Base-by-base conservation (phyloP, 176 grass and related monocot genomes). In the Hsuehochloa calcarea region DNA sequence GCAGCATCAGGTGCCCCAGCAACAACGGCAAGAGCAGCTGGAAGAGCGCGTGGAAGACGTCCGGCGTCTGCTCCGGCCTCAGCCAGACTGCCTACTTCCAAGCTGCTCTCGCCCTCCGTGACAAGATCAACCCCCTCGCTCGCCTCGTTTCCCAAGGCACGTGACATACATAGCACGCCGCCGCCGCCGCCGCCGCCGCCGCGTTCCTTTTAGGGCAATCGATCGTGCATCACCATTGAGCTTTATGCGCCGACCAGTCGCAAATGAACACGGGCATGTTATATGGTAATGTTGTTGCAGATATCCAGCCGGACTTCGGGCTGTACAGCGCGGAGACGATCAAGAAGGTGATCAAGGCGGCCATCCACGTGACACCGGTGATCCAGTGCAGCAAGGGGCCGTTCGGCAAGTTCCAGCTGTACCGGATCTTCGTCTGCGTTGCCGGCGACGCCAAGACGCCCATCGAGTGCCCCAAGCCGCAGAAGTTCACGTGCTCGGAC, bases 1-100 rank as follows among this genome's bases (percentile, higher is more conserved):
- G 70, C 70, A 91, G 52, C 82, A 80, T 91, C 70, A 88, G 27
- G 71, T 91, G 90, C 64, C 90, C 85, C n/a, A 82, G 71, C 71
- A 85, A 65, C 85, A 51, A 73, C 35, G 77, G 77, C 2, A 9
- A 15, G 70, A 39, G 0, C 5, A 19, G 35, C 70, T 91, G 90
- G 90, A 88, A 83, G 82, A 82, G 15, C n/a, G 38, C 64, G 11
- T 91, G 90, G 90, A 77, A 85, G 82, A 85, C 26, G 4, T 47
- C 59, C 65, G 90, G 90, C 35, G 82, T 46, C 70, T 91, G 90
- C 86, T 88, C 90, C 35, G 55, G 77, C 55, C 37, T 85, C 16
- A 4, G 34, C 5, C 71, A 88, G 82, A 40, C 13, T 1, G 44
- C 7, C 8, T 91, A 82, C 85, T 91, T 91, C 72, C 0, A 85